Evolutionary conservation across 2,329 filamentous ascomycete genomes (phyloP), one percentile per base, ranked within the genome.

Genomic region (Epichloe sp.): DNA sequence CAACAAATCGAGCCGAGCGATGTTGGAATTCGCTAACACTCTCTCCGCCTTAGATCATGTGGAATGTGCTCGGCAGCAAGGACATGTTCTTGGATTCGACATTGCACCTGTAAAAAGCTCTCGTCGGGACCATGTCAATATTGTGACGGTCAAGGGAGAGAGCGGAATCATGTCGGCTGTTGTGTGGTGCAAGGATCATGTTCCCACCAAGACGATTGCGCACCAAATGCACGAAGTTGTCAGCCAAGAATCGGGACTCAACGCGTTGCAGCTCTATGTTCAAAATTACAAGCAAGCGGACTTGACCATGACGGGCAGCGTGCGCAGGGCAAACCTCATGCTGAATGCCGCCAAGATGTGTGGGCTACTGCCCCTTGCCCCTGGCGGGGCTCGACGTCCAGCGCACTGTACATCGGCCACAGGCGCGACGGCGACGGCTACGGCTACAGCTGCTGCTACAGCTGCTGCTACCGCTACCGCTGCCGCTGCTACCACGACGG

Each of bases 281-380:
- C 84, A 85, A 58, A 89, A 84, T 52, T 96, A 88, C 73, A 98
- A 98, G 67, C 91, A 97, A 68, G 91, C 93, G 8, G 93, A 98
- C 63, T 77, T 91, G 41, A 81, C 86, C 3, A 71, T 96, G 59
- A 96, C 90, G 2, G 93, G 93, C 31, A 96, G 91, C 17, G 88
- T 93, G 21, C 85, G 93, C 50, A 96, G 95, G 68, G 91, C 93
- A 21, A 93, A 88, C 53, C 77, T 93, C 42, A 78, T 84, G 62
- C 80, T 79, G 52, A 76, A 79, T 48, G 80, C 79, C 31, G 77
- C 78, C 12, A 87, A 83, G 63, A 69, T 68, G 60, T 66, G 68
- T 2, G 61, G 63, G 35, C 61, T 66, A 59, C 68, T 53, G 10
- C 49, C 56, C 2, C 62, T 61, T 36, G 50, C 56, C 4, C 15